Base-by-base conservation (phyloP, 306 rosid genomes). In the Cajanus cajan region DNA sequence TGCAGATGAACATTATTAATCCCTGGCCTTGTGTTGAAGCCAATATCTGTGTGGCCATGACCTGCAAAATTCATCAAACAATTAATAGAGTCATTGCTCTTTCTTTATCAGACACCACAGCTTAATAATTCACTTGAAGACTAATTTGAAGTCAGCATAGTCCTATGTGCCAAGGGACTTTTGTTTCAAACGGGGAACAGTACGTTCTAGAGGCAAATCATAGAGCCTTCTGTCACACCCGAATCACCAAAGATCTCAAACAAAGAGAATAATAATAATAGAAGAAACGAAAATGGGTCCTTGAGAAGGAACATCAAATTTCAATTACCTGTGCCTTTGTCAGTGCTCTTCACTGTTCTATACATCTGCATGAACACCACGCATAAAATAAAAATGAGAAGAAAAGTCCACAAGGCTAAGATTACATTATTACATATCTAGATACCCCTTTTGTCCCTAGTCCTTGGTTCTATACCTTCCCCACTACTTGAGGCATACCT, bases 321-420 rank as follows among this genome's bases (percentile, higher is more conserved):
- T 63, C 25, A 48, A n/a, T 87, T 90, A 91, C 98, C 98, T 82
- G 93, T 48, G 78, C 89, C 82, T 86, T 90, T 95, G 86, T 84
- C 96, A 76, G 99, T 96, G 94, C 96, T 90, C 92, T 93, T 96
- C 94, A 96, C 99, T 82, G 99, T 96, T 91, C 99, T 96, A 90
- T 96, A 96, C 99, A 96, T 96, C 99, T 96, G 97, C 97, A 91
- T 88, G 92, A 88, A 74, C 83, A 82, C 44, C 82, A 64, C 85
- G 43, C 47, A 74, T 47, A 67, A 71, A 44, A 84, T 31, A 70
- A 85, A 70, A 63, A 79, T 39, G 50, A 80, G 78, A 81, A 59
- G 25, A 45, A 80, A 63, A 87, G 82, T 79, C 89, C 84, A 71
- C 83, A 82, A 77, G 61, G 82, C 52, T 43, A 82, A 73, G 83